Percentiles rank a stretch among this genome's conserved stretches.
These are phyloP conservation scores for Apostasia shenzhenica DNA, from an alignment of 106 monocot species.

Conservation along the genomic window DNA sequence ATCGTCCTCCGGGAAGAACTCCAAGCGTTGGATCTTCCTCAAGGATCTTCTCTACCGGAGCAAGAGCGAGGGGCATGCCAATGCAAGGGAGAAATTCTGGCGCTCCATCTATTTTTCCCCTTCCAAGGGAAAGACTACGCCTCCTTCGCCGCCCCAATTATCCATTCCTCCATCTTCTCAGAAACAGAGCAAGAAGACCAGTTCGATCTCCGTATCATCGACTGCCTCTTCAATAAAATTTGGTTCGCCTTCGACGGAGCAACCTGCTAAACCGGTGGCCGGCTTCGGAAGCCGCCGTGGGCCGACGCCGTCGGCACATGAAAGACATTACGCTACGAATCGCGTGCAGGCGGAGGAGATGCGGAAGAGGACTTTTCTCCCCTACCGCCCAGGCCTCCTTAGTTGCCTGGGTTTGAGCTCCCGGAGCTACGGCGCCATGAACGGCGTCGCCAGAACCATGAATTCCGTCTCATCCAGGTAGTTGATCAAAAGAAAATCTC, in stretches of 20 bases:
- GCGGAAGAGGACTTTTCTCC: constrained; percentile 79
- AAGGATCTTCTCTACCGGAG: constrained; percentile 93
- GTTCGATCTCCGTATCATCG: not conserved
- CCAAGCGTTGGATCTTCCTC: constrained; percentile 86
- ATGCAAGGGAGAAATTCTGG: constrained; percentile 71
- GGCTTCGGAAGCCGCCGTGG: constrained; percentile 24
- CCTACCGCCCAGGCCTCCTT: constrained; percentile 87
- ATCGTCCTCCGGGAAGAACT: constrained; percentile 58
- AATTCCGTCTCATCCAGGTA: constrained; percentile 76
- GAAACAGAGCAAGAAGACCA: constrained; percentile 1
- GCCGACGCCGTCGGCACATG: constrained; percentile 69
- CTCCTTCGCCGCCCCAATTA: not conserved
- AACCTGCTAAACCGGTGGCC: constrained; percentile 12
- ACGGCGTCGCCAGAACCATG: constrained; percentile 68
- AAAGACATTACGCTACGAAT: constrained; percentile 81
- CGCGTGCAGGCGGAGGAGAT: constrained; percentile 92
- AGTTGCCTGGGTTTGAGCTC: constrained; percentile 92
- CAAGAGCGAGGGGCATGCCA: constrained; percentile 81
- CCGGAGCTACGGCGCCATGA: constrained; percentile 71
- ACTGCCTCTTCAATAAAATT: not conserved
- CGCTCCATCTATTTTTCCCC: constrained; percentile 47
- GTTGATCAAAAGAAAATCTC: not conserved
- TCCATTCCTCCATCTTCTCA: not conserved
- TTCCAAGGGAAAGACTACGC: constrained; percentile 7
- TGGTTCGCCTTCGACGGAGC: not conserved